Base-by-base conservation (phyloP, 768 basidiomycete species). In the Cantharellus anzutake region DNA sequence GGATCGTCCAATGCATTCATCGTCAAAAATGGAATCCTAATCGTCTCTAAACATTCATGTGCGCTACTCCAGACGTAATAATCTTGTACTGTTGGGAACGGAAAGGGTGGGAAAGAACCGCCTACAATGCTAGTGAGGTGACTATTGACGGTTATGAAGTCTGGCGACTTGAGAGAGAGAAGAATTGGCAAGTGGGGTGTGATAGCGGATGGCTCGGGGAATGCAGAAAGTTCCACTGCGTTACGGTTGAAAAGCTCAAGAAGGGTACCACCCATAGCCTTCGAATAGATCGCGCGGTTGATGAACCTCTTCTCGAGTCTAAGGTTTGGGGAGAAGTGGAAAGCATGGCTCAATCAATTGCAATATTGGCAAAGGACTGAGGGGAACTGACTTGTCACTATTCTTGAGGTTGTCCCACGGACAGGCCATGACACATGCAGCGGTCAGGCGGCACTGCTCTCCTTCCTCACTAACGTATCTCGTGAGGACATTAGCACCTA, bases 401-500 rank as follows among this genome's bases (percentile, higher is more conserved):
- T 61, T 63, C 40, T 42, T 57, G 42, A 61, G 60, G 39, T 59
- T 51, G 53, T 61, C 59, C 63, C 63, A 64, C 4, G 60, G 64
- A 70, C 87, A 87, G 68, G 74, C 86, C 16, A 92, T 71, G 16
- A 76, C 79, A 71, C 82, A 83, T 38, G 79, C 85, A 2, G 82
- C 79, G 58, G 70, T 71, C 41, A 91, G 68, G 61, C 84, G 78
- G 65, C 80, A 78, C 29, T 73, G 65, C 42, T 73, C 73, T 11
- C 85, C 82, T 67, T 94, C 86, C 71, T 94, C 84, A 3, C 85
- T 89, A 57, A 93, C 72, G 69, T 94, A 96, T 63, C 88, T 78
- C 41, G 90, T 86, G 64, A 98, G 71, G 42, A 97, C 86, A 68
- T 88, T 89, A 50, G 92, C 86, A 48, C 94, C 94, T 41, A 99